phyloP scores from a whole-genome alignment of 2,329 filamentous ascomycete genomes.

The Uncinocarpus reesii region DNA sequence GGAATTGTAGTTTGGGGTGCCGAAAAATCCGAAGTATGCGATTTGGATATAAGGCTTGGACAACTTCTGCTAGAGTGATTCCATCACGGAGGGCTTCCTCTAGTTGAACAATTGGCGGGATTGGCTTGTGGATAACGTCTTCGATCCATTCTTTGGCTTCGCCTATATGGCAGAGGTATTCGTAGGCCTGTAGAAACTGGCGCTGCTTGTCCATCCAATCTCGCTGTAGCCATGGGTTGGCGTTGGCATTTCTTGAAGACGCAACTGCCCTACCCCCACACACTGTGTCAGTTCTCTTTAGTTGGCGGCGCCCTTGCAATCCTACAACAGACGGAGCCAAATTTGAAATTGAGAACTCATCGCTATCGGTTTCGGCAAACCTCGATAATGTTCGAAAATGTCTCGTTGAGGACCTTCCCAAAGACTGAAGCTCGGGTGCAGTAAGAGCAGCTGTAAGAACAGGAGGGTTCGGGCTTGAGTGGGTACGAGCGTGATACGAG shows the following conservation, averaged over 20 bases:
- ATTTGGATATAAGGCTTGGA: conserved; percentile 74
- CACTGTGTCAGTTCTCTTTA: conserved; percentile 59
- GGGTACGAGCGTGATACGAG: conserved; percentile 24
- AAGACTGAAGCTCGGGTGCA: conserved; percentile 63
- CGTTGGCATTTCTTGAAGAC: conserved; percentile 41
- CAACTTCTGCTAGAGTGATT: conserved; percentile 86
- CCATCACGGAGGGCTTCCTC: conserved; percentile 89
- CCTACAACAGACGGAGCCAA: conserved; percentile 79
- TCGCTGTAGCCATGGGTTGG: conserved; percentile 64
- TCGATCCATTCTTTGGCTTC: conserved; percentile 99
- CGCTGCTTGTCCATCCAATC: conserved; percentile 99
- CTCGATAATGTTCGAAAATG: conserved; percentile 80
- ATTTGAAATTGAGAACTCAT: conserved; percentile 70
- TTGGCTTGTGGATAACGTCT: conserved; percentile 69
- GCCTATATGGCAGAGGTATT: conserved; percentile 97
- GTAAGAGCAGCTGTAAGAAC: conserved; percentile 22
- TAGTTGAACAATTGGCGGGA: conserved; percentile 85
- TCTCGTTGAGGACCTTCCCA: conserved; percentile 80
- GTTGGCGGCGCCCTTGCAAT: conserved; percentile 66
- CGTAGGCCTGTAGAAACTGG: conserved; percentile 91
- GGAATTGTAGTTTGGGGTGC: conserved; percentile 73
- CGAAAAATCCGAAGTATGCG: conserved; percentile 73
- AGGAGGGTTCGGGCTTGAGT: conserved; percentile 26
- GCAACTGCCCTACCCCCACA: conserved; percentile 41
- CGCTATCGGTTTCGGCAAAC: conserved; percentile 63